Evolutionary conservation across 192 early-diverging fungal genomes (phyloP).

Genomic region (Linnemannia elongata): DNA sequence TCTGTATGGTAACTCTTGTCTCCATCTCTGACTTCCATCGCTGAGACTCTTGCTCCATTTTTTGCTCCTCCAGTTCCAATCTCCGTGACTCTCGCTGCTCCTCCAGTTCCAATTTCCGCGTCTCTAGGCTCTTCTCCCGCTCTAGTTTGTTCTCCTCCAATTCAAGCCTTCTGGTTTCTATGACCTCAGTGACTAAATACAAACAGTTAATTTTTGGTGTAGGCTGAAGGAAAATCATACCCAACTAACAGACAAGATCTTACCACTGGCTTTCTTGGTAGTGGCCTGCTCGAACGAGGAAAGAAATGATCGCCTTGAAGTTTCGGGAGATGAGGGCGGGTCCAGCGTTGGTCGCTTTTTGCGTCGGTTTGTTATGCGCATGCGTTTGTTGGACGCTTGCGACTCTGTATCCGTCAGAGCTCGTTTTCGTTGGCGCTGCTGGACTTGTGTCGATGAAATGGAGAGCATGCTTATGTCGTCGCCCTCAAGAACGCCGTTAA

Average conservation of each 20-base stretch:
- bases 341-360: conserved; percentile 6
- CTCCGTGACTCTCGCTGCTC: not conserved
- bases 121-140: conserved; percentile 11
- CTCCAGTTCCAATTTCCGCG: conserved; percentile 4
- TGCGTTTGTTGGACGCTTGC: not conserved
- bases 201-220: not conserved
- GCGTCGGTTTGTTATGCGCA: not conserved
- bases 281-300: not conserved
- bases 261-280: not conserved
- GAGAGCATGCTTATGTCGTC: not conserved
- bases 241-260: not conserved
- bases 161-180: conserved; percentile 12
- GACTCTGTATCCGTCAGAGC: not conserved
- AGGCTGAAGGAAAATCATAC: too few relatives aligned
- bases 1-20: not conserved
- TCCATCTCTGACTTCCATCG: conserved; percentile 4
- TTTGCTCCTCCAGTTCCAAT: conserved; percentile 5
- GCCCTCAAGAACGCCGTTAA: not conserved
- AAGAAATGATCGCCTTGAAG: not conserved
- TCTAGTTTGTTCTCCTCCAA: conserved; percentile 24
- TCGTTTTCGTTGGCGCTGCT: not conserved
- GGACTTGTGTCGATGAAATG: not conserved
- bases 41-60: conserved; percentile 6
- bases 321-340: not conserved
- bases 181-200: conserved; percentile 1